A percentile compares a stretch with the other conserved stretches of the same genome.
These are phyloP conservation scores for Paramecium bursaria DNA, from an alignment of 73 alveolate genomes.

Conservation along the genomic window DNA sequence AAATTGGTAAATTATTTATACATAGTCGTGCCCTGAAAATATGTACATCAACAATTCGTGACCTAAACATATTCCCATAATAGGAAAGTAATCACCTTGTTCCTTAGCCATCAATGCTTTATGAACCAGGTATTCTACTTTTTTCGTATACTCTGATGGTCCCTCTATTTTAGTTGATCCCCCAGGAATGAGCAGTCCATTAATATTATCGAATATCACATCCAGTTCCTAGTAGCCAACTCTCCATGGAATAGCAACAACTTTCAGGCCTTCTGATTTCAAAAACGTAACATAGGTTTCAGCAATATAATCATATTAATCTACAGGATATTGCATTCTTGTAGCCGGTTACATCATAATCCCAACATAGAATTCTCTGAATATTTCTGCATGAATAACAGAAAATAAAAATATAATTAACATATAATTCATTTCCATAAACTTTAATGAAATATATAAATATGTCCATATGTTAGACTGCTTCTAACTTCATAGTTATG, in stretches of 20 bases:
- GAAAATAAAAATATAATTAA: too few species aligned
- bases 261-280: constrained; percentile 78
- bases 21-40: constrained; percentile 29
- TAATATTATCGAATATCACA: constrained; percentile 32
- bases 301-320: constrained; percentile 70
- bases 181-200: constrained; percentile 29
- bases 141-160: constrained; percentile 22
- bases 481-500: too few species aligned
- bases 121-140: neutral
- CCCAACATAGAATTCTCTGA: too few species aligned
- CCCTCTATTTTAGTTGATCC: constrained; percentile 19
- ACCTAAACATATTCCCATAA: constrained; percentile 31
- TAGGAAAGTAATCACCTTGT: neutral
- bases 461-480: too few species aligned
- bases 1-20: constrained; percentile 1
- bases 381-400: too few species aligned
- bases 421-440: too few species aligned
- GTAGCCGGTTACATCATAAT: constrained; percentile 56
- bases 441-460: too few species aligned
- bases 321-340: constrained; percentile 6
- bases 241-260: constrained; percentile 72
- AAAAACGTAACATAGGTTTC: constrained; percentile 74
- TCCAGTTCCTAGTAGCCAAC: constrained; percentile 54
- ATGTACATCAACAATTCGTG: neutral
- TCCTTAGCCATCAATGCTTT: neutral